Base-by-base conservation (phyloP, 2,329 filamentous ascomycete genomes). In the Colletotrichum kahawae region DNA sequence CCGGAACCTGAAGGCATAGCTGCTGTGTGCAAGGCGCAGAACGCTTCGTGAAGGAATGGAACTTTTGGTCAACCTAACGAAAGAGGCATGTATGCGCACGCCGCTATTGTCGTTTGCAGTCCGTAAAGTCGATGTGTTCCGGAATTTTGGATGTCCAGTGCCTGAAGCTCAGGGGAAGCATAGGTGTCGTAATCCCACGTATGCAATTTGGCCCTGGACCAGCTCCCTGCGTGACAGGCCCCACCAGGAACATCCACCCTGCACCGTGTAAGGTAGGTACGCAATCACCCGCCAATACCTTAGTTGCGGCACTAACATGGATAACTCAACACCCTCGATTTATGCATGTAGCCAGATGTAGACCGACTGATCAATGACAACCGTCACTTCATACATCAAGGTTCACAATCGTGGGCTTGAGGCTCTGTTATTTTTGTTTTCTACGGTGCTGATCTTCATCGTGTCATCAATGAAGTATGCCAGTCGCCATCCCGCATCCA, bases 1-100 rank as follows among this genome's bases (percentile, higher is more conserved):
- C 73, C 73, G 27, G 73, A 75, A 84, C 94, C 94, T 73, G 94
- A 91, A 31, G 57, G 57, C 94, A 96, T 96, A 71, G 80, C 88
- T 81, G 76, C 31, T 31, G 71, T 62, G 64, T 67, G 65, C 43
- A 24, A 62, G 29, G 31, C 10, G 31, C 18, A 21, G 18, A 33
- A 16, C 21, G 7, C 10, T 21, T 62, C 33, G 14, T 7, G n/a
- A 21, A 8, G 18, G 18, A 13, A 21, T 62, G n/a, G 8, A 24
- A 14, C 10, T 62, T 5, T 62, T 24, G 29, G 54, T 62, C 57
- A 10, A 24, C 18, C 57, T 51, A n/a, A 12, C 18, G 18, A 62
- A 24, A 33, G 12, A 34, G 31, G 57, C 16, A 36, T 14, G 31
- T 12, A 54, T 27, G 48, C 10, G 18, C 27, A 13, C 12, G 31